These are phyloP conservation scores for Stephania yunnanensis DNA, from an alignment of 164 flowering plant species.

Conservation along the genomic window DNA sequence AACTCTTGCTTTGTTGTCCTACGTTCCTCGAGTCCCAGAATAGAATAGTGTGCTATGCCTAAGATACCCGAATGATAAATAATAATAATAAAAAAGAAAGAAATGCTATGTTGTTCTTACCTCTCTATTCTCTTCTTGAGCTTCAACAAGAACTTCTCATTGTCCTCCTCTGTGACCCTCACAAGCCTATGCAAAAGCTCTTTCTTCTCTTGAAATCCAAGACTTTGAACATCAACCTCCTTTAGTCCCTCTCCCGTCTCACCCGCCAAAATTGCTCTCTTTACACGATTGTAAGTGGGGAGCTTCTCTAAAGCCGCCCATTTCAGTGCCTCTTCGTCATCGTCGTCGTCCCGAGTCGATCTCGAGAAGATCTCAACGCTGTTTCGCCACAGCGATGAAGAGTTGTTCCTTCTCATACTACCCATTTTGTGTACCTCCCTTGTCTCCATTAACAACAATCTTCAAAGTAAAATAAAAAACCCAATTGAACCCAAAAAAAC, in stretches of 20 bases:
- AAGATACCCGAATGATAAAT: too few species aligned
- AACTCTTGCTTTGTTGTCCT: too few species aligned
- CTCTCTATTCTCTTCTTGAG: conserved; percentile 59
- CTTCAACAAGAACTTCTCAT: conserved; percentile 66
- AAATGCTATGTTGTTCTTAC: conserved; percentile 19
- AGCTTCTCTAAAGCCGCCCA: conserved; percentile 81
- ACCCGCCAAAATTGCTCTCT: conserved; percentile 49
- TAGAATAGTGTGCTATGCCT: too few species aligned
- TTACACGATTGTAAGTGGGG: conserved; percentile 58
- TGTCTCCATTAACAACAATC: conserved; percentile 13
- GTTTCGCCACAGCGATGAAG: conserved; percentile 40
- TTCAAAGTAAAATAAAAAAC: neutral
- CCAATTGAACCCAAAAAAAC: neutral
- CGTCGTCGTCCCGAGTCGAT: conserved; percentile 45
- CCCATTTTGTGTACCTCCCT: conserved; percentile 12
- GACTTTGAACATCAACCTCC: conserved; percentile 46
- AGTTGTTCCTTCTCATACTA: conserved; percentile 30
- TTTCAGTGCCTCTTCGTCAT: conserved; percentile 74
- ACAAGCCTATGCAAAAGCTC: conserved; percentile 50
- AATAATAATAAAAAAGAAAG: too few species aligned
- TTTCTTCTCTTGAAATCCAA: conserved; percentile 48
- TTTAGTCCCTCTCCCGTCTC: conserved; percentile 24
- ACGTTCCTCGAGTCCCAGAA: too few species aligned
- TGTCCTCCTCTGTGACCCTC: conserved; percentile 56
- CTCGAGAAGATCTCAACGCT: conserved; percentile 39